phyloP scores from a whole-genome alignment of 1,284 basidiomycete species.

The Ceraceosorus bombacis region DNA sequence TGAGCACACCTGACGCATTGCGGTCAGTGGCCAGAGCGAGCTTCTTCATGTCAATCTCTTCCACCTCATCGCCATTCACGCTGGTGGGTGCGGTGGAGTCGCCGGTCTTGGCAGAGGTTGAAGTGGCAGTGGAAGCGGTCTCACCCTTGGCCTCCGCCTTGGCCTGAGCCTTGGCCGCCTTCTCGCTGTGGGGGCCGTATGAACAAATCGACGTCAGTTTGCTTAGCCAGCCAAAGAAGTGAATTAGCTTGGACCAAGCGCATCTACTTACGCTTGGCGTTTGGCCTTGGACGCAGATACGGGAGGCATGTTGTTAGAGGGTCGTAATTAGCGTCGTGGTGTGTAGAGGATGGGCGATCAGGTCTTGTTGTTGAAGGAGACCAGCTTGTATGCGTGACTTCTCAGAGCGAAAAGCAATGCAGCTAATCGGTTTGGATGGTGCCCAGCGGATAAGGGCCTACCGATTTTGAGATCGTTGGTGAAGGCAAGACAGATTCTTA shows the following conservation, averaged over 20 bases:
- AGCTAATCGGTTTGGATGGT: too few relatives aligned
- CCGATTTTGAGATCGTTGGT: too few relatives aligned
- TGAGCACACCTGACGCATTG: constrained; percentile 65
- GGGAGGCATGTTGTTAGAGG: constrained; percentile 25
- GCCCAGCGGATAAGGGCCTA: too few relatives aligned
- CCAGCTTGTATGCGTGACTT: too few relatives aligned
- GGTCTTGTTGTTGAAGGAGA: too few relatives aligned
- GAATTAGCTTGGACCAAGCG: not conserved
- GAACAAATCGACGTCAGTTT: not conserved
- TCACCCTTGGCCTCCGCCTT: constrained; percentile 36
- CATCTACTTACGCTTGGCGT: constrained; percentile 45
- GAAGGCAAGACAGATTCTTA: too few relatives aligned
- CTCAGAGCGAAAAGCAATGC: too few relatives aligned
- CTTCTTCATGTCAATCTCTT: constrained; percentile 45
- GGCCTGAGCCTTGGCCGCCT: constrained; percentile 45
- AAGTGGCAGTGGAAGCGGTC: constrained; percentile 24
- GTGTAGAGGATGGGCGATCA: too few relatives aligned
- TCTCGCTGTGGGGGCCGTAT: constrained; percentile 31
- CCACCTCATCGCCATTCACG: constrained; percentile 2
- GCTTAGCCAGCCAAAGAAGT: not conserved
- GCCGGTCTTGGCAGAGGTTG: constrained; percentile 31
- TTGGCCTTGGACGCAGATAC: constrained; percentile 49
- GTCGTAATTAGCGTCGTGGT: too few relatives aligned
- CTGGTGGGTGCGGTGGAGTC: constrained; percentile 28
- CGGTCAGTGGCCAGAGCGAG: constrained; percentile 44